Conservation (phyloP, 495 filamentous ascomycete species). For the Daldinia concentrica region DNA sequence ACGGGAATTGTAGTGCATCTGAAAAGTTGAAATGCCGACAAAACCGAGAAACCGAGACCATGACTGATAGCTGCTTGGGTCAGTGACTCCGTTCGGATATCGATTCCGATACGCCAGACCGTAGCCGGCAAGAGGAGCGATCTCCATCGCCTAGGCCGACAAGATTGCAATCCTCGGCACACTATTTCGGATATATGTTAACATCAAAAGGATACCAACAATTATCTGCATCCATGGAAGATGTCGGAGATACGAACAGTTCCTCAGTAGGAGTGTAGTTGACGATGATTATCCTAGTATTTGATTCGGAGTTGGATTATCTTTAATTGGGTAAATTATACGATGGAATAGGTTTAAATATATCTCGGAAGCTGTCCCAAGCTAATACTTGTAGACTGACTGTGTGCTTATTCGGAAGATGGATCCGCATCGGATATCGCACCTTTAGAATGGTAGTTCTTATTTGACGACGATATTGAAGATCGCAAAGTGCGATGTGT, state of each 20-base stretch:
- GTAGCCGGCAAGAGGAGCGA: conserved; percentile 24
- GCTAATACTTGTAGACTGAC: too few relatives aligned
- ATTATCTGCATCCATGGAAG: background rate
- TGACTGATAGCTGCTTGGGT: conserved; percentile 14
- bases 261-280: background rate
- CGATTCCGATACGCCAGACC: conserved; percentile 25
- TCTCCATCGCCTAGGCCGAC: background rate
- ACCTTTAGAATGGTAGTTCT: background rate
- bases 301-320: too few relatives aligned
- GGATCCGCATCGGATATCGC: background rate
- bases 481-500: too few relatives aligned
- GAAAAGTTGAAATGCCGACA: conserved; percentile 24
- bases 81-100: conserved; percentile 32
- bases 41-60: conserved; percentile 33
- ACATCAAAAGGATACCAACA: background rate
- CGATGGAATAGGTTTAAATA: background rate
- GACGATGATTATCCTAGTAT: background rate
- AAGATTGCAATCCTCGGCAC: conserved; percentile 14
- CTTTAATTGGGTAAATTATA: background rate
- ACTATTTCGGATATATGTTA: conserved; percentile 5
- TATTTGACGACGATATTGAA: background rate
- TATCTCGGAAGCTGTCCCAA: background rate
- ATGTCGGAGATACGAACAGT: background rate
- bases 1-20: conserved; percentile 10
- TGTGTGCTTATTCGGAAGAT: too few relatives aligned